phyloP scores from a whole-genome alignment of 805 yeast species.

The Isabelozyma pseudorhagii region DNA sequence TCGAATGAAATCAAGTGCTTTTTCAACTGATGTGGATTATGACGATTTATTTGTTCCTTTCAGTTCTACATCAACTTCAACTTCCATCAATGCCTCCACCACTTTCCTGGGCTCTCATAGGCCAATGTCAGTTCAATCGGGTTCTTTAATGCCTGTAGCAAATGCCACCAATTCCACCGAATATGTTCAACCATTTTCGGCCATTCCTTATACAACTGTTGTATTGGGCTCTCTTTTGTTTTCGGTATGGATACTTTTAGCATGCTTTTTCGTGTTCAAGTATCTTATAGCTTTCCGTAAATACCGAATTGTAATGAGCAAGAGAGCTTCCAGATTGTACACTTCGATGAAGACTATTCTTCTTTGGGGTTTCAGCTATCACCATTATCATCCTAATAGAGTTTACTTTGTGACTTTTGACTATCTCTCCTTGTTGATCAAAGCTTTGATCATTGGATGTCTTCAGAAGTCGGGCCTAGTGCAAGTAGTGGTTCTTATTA shows the following conservation, averaged over 20 bases:
- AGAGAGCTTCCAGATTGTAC: constrained; percentile 33
- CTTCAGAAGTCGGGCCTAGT: constrained; percentile 42
- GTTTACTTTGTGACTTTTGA: constrained; percentile 39
- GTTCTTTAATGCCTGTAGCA: too few relatives aligned
- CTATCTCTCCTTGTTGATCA: constrained; percentile 24
- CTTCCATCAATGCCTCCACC: neutral
- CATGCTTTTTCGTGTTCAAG: constrained; percentile 19
- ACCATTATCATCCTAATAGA: constrained; percentile 40
- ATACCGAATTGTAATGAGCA: constrained; percentile 12
- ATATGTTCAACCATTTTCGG: neutral
- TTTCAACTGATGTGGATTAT: constrained; percentile 21
- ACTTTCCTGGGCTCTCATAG: neutral
- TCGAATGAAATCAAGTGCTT: constrained; percentile 18
- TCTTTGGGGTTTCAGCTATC: constrained; percentile 45
- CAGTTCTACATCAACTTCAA: neutral
- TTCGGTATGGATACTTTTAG: constrained; percentile 17
- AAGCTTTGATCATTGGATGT: constrained; percentile 42
- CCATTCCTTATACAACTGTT: constrained; percentile 15
- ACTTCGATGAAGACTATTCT: constrained; percentile 46
- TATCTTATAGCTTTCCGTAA: constrained; percentile 21
- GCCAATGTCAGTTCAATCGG: neutral
- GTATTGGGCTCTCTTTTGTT: constrained; percentile 30
- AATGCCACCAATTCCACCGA: neutral
- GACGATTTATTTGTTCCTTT: constrained; percentile 14
- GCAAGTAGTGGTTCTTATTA: constrained; percentile 39